phyloP scores from a whole-genome alignment of 2,329 filamentous ascomycete species.

The Ophiocordyceps australis region DNA sequence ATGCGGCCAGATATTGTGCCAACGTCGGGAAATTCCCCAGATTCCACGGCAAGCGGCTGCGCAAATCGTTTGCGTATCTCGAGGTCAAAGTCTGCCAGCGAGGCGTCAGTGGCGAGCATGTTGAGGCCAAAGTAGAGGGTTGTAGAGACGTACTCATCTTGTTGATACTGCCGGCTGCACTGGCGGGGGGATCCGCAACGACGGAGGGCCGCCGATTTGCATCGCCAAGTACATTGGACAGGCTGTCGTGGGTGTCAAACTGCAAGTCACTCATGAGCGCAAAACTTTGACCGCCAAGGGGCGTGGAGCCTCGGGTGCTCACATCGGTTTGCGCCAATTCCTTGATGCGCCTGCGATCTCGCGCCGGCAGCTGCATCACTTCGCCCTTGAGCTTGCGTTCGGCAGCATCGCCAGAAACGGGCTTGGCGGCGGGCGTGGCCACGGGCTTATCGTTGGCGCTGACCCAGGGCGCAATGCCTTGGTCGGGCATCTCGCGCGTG shows the following conservation, averaged over 20 bases:
- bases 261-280: conserved; percentile 10
- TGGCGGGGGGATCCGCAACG: conserved; percentile 43
- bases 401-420: conserved; percentile 44
- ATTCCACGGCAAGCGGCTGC: conserved; percentile 46
- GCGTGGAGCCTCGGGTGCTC: not conserved
- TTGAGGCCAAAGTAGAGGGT: too few species aligned
- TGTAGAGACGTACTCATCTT: conserved; percentile 54
- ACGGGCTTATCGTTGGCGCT: conserved; percentile 52
- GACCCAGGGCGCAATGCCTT: conserved; percentile 51
- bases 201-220: conserved; percentile 24
- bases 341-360: conserved; percentile 49
- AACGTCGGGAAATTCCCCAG: conserved; percentile 51
- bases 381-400: conserved; percentile 49
- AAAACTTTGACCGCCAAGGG: not conserved
- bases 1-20: conserved; percentile 44
- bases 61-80: conserved; percentile 49
- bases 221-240: conserved; percentile 33
- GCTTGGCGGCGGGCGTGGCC: conserved; percentile 37
- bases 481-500: conserved; percentile 49
- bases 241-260: conserved; percentile 35
- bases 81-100: conserved; percentile 38
- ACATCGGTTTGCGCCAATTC: conserved; percentile 45
- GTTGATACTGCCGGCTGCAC: conserved; percentile 52
- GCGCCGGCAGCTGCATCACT: conserved; percentile 51
- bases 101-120: conserved; percentile 5